Conservation (phyloP, 345 rosid species). For the Lagerstroemia speciosa region DNA sequence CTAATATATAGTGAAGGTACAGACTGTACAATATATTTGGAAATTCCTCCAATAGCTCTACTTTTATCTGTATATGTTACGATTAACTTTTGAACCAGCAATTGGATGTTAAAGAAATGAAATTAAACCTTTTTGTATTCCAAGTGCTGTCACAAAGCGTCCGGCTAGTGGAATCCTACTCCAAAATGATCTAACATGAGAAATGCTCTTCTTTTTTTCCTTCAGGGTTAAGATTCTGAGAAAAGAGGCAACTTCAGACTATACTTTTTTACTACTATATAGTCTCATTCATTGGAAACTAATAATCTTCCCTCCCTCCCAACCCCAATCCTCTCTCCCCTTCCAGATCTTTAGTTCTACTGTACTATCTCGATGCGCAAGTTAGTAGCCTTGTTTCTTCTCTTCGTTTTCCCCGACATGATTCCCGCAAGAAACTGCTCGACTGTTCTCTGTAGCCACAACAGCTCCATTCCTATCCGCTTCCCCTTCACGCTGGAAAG, state of each 20-base stretch:
- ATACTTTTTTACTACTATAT: background rate
- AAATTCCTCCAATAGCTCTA: too few relatives aligned
- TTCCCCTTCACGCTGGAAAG: background rate
- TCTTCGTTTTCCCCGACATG: background rate
- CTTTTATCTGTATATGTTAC: background rate
- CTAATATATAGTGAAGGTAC: too few relatives aligned
- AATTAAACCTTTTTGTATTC: background rate
- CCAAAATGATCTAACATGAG: background rate
- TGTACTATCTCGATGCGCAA: background rate
- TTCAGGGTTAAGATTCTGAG: background rate
- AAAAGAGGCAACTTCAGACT: too few relatives aligned
- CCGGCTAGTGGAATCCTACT: background rate
- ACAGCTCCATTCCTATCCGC: background rate
- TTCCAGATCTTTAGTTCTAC: too few relatives aligned
- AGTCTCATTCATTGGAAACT: background rate
- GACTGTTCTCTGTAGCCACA: background rate
- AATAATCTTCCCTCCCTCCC: background rate
- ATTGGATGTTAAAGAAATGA: background rate
- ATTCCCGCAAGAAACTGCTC: background rate
- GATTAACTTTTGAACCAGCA: background rate
- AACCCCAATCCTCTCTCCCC: too few relatives aligned
- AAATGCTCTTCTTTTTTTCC: background rate
- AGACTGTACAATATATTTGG: too few relatives aligned
- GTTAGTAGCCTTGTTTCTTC: background rate
- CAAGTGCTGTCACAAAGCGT: background rate